Evolutionary conservation across 257 asterid genomes (phyloP), one percentile per base, ranked within the genome.

Genomic region (Petunia secreta): DNA sequence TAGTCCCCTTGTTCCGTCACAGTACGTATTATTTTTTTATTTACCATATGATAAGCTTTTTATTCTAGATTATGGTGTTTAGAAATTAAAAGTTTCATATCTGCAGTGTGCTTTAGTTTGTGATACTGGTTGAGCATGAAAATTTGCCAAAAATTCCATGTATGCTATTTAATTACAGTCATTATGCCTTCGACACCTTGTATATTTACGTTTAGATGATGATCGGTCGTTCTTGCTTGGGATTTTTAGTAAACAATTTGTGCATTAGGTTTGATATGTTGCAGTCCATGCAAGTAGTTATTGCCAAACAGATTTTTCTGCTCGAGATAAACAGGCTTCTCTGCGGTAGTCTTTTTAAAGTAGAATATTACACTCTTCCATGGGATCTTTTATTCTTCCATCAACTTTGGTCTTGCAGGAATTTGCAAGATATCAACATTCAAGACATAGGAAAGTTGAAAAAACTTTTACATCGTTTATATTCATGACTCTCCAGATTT

Each of bases 1-100:
- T 82, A 91, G 92, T 80, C 97, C 98, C 83, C 95, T 92, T 77
- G 95, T 90, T 84, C 97, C 95, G 54, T 91, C 97, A 79, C 97
- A 90, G 97, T 92, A 89, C 85, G 94, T 91, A 85, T 80, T 78
- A 75, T 80, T 80, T 46, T 67, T n/a, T 67, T 43, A n/a, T n/a
- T 43, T 81, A 67, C 79, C 78, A 71, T 80, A 43, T 81, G 79
- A 69, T 67, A 39, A 71, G 58, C 40, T 64, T 78, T 83, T 54
- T 86, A 48, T 68, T 79, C 74, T 52, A 65, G 54, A 53, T 65
- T 76, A 60, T 63, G 37, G n/a, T 43, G 38, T n/a, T 67, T n/a
- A 43, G 8, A 43, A 41, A 41, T 41, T 41, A 43, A 67, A 67
- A 67, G 55, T 43, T n/a, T n/a, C 25, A 4, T 8, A 1, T 41